Percentiles rank a stretch among this genome's conserved stretches.
Conservation (phyloP, 225 moss, liverwort and hornwort species). For the Lunularia cruciata region DNA sequence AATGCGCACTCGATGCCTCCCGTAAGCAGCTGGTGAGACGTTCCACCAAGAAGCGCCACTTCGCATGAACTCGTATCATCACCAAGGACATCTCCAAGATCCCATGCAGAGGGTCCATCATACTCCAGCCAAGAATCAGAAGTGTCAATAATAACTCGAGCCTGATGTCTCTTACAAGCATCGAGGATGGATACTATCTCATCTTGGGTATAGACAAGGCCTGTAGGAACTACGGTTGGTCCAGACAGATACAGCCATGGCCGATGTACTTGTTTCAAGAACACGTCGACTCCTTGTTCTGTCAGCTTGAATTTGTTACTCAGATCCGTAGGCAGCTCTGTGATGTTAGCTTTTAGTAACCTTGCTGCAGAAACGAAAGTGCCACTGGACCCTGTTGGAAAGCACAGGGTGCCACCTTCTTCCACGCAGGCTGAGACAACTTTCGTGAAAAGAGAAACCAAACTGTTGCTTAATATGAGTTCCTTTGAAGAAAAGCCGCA, state of each 20-base stretch:
- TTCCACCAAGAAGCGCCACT: constrained; percentile 73
- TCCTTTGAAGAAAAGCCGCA: constrained; percentile 65
- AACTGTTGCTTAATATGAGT: constrained; percentile 69
- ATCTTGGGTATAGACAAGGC: constrained; percentile 60
- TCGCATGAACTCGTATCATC: constrained; percentile 42
- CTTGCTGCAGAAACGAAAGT: constrained; percentile 70
- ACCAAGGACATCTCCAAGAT: constrained; percentile 48
- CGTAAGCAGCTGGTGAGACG: constrained; percentile 74
- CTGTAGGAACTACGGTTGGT: constrained; percentile 79
- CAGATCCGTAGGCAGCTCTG: constrained; percentile 56
- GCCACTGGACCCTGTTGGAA: constrained; percentile 83
- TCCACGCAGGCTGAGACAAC: constrained; percentile 90
- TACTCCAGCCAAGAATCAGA: constrained; percentile 87
- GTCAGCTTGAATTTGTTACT: constrained; percentile 67
- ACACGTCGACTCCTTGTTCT: constrained; percentile 42
- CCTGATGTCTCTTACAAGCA: constrained; percentile 62
- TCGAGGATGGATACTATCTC: constrained; percentile 68
- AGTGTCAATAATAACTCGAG: constrained; percentile 82
- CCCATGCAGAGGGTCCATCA: constrained; percentile 48
- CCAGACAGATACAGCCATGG: constrained; percentile 95
- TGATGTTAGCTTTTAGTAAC: constrained; percentile 71
- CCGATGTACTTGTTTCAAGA: constrained; percentile 54
- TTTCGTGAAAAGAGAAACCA: constrained; percentile 70
- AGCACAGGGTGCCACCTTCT: constrained; percentile 80
- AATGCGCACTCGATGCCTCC: constrained; percentile 93